Evolutionary conservation across 257 asterid species (phyloP).

Genomic region (Fraxinus americana): DNA sequence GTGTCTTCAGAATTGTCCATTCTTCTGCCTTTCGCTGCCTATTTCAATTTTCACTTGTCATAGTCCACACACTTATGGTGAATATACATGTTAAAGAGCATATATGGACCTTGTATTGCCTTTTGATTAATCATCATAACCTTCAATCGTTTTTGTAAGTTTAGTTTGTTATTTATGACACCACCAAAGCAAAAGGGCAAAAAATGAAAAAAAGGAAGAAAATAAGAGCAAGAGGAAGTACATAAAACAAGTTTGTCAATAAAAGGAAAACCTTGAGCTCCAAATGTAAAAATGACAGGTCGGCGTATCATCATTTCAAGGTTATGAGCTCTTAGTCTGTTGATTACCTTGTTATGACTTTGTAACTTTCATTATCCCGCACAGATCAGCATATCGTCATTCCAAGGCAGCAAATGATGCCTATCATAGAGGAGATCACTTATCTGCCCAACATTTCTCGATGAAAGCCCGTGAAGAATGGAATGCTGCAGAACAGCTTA

Average conservation of each 20-base stretch:
- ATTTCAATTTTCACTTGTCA: conserved; percentile 2
- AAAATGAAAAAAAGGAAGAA: background rate
- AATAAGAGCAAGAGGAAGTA: background rate
- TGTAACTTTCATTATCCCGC: conserved; percentile 16
- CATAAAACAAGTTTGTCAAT: background rate
- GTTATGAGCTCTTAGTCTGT: conserved; percentile 3
- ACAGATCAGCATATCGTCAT: conserved; percentile 77
- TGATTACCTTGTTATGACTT: background rate
- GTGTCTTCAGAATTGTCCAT: conserved; percentile 1
- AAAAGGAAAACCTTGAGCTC: background rate
- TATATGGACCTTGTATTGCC: background rate
- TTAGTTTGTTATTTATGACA: background rate
- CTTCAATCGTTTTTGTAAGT: conserved; percentile 1
- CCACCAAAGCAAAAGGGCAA: background rate
- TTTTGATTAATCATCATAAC: background rate
- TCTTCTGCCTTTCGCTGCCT: background rate
- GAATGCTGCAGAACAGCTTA: conserved; percentile 67
- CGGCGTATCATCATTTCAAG: background rate
- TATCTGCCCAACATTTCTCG: conserved; percentile 62
- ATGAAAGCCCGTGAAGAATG: conserved; percentile 75
- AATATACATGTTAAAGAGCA: background rate
- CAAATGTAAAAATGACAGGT: background rate
- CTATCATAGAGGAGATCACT: conserved; percentile 74
- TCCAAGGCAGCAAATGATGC: conserved; percentile 81
- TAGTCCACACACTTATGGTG: background rate